Evolutionary conservation across 164 flowering plant genomes (phyloP), one percentile per base, ranked within the genome.

Genomic region (Annona squamosa): DNA sequence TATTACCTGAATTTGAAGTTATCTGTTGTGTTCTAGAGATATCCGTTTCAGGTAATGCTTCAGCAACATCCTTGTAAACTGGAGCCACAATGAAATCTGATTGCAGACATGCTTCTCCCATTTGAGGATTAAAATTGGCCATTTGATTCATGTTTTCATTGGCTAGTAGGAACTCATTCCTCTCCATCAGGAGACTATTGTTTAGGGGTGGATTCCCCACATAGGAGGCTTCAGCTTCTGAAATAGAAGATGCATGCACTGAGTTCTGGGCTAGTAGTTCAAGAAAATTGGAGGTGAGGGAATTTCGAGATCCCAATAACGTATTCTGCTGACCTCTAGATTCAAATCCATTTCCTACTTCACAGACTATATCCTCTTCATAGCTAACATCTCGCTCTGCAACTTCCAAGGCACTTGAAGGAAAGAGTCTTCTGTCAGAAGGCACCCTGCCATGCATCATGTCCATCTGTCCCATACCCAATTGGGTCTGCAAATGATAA

Each of bases 321-420:
- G 16, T 47, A 64, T 61, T 75, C 62, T 76, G 68, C 45, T 57
- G 48, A 71, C 59, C 48, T 37, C 48, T 71, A 69, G 69, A 70
- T 45, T 72, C 79, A 69, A 75, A 72, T 52, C 44, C 64, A 63
- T 77, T 80, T 73, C 83, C 86, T 64, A 57, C 72, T 59, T 65
- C 42, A 61, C 73, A 65, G 76, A 72, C 75, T 66, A 43, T 64
- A 67, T 77, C 79, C 37, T 70, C 74, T 2, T 6, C 65, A 73
- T 61, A 66, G 12, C 70, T 46, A 18, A 57, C 73, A 69, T 71
- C 68, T 19, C 16, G 71, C 46, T 77, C 74, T 5, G 75, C n/a
- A 57, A 67, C 59, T 68, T 63, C 67, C 19, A 71, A 63, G 61
- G 68, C 76, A 71, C 56, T 19, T 75, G 78, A 72, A 69, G 67